Conservation (phyloP, 148 eudicot genomes). For the Mesembryanthemum crystallinum region DNA sequence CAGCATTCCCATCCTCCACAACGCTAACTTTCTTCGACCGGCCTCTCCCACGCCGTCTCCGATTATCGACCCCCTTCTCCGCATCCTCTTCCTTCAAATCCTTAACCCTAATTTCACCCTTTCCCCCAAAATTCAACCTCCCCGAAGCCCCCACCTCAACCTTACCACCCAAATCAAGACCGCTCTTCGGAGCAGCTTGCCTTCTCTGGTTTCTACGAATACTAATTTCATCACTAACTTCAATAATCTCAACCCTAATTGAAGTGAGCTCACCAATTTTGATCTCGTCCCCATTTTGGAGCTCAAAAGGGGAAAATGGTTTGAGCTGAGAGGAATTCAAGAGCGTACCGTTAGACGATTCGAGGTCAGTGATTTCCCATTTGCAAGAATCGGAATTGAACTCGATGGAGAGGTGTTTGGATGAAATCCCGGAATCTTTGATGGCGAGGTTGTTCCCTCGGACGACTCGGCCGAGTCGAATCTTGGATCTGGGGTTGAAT, state of each 20-base stretch:
- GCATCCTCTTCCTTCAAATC: too few species aligned
- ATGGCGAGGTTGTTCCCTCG: slow-evolving; percentile 60
- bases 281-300: slow-evolving; percentile 48
- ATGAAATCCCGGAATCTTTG: slow-evolving; percentile 76
- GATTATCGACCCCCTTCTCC: too few species aligned
- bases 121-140: slow-evolving; percentile 5
- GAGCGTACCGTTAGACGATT: slow-evolving; percentile 71
- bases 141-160: slow-evolving; percentile 22
- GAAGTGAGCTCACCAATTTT: slow-evolving; percentile 64
- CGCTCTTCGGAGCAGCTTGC: slow-evolving; percentile 10
- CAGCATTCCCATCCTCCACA: slow-evolving; percentile 12
- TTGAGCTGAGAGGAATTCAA: slow-evolving; percentile 37
- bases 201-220: slow-evolving; percentile 32
- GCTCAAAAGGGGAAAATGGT: slow-evolving; percentile 30
- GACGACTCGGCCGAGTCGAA: slow-evolving; percentile 58
- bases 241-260: slow-evolving; percentile 41
- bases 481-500: slow-evolving; percentile 32
- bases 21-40: slow-evolving; percentile 12
- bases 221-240: slow-evolving; percentile 9
- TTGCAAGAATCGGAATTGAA: slow-evolving; percentile 31
- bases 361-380: slow-evolving; percentile 64
- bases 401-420: slow-evolving; percentile 56
- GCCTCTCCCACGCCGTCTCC: slow-evolving; percentile 21
- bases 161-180: slow-evolving; percentile 13
- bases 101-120: slow-evolving; percentile 14